Conservation (phyloP, 2,329 filamentous ascomycete species). For the Fusarium albidum region DNA sequence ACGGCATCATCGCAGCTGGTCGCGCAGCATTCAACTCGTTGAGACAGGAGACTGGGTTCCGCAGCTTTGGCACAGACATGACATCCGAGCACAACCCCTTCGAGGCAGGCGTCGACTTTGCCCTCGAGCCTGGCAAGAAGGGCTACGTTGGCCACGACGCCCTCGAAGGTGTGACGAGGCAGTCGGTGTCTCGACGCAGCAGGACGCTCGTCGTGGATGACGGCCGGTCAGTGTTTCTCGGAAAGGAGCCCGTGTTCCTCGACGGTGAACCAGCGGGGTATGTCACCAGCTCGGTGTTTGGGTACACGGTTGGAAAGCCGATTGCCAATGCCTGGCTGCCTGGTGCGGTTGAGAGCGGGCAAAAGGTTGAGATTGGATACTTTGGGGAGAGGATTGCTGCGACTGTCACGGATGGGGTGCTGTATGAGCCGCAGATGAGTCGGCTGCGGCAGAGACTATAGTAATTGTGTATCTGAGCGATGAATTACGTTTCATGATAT, state of each 20-base stretch:
- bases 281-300: conserved; percentile 68
- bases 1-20: conserved; percentile 67
- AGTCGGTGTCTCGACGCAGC: conserved; percentile 46
- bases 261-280: conserved; percentile 60
- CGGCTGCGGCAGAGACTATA: neutral
- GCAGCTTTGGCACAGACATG: conserved; percentile 65
- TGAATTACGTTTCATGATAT: too few species aligned
- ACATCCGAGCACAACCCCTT: conserved; percentile 68
- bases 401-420: conserved; percentile 59
- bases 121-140: conserved; percentile 56
- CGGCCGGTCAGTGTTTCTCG: conserved; percentile 63
- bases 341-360: conserved; percentile 53
- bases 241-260: conserved; percentile 68
- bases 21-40: conserved; percentile 65
- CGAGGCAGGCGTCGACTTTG: conserved; percentile 63
- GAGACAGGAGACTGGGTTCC: conserved; percentile 67
- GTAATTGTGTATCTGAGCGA: too few species aligned
- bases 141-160: conserved; percentile 62
- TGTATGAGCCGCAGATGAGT: conserved; percentile 32
- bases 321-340: conserved; percentile 68
- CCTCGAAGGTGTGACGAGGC: conserved; percentile 50
- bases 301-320: conserved; percentile 65
- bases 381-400: conserved; percentile 63
- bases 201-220: conserved; percentile 65
- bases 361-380: conserved; percentile 66